A percentile compares a stretch with the other conserved stretches of the same genome.
Evolutionary conservation across 192 early-diverging fungal genomes (phyloP).

Genomic region (Mortierella alpina): DNA sequence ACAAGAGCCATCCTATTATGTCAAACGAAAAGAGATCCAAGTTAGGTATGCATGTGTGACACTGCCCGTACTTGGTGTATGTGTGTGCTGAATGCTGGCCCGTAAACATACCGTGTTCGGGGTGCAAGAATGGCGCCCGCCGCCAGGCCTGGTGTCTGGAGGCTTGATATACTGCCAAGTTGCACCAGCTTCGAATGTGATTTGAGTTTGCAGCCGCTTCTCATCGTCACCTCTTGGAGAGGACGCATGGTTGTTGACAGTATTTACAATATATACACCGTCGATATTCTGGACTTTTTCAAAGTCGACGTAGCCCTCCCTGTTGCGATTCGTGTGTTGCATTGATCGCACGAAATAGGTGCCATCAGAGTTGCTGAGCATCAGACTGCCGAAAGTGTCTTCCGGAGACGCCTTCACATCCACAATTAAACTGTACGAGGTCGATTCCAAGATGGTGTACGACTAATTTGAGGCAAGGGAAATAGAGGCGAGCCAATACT

Average conservation of each 20-base stretch:
- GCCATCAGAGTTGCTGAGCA: slow-evolving; percentile 89
- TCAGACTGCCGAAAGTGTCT: slow-evolving; percentile 74
- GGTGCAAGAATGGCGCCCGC: slow-evolving; percentile 66
- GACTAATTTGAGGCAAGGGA: slow-evolving; percentile 53
- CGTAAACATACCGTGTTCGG: slow-evolving; percentile 32
- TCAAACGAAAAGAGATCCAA: background rate
- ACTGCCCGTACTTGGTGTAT: background rate
- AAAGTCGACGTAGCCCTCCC: slow-evolving; percentile 85
- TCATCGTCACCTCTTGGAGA: slow-evolving; percentile 34
- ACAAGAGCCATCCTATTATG: slow-evolving; percentile 65
- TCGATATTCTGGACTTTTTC: slow-evolving; percentile 86
- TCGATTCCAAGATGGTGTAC: slow-evolving; percentile 90
- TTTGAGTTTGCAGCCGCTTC: slow-evolving; percentile 75
- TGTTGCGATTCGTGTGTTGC: slow-evolving; percentile 84
- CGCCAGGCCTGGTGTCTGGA: slow-evolving; percentile 68
- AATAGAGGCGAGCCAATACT: background rate
- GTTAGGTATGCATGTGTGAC: background rate
- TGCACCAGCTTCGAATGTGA: slow-evolving; percentile 90
- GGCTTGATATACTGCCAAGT: slow-evolving; percentile 79
- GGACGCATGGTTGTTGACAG: slow-evolving; percentile 82
- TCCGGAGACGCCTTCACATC: slow-evolving; percentile 66
- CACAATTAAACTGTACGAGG: slow-evolving; percentile 76
- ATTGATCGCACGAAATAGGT: slow-evolving; percentile 84
- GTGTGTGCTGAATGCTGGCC: background rate
- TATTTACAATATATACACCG: slow-evolving; percentile 88